These are phyloP conservation scores for Stygiomarasmius scandens DNA, from an alignment of 1,284 basidiomycete species.

Conservation along the genomic window DNA sequence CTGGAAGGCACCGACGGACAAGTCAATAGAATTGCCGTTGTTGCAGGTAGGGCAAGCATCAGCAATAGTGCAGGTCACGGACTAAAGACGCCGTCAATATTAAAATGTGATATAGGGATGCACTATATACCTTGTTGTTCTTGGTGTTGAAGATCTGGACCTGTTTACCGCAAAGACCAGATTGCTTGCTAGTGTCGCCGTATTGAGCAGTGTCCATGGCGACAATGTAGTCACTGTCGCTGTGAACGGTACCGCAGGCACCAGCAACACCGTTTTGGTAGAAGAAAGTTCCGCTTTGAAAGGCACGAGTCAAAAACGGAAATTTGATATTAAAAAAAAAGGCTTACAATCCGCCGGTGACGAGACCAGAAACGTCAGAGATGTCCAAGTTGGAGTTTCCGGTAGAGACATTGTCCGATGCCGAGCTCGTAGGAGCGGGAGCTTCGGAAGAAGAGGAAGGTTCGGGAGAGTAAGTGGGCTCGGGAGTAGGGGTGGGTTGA, in stretches of 20 bases:
- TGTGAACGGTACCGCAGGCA: conserved; percentile 71
- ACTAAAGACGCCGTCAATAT: conserved; percentile 28
- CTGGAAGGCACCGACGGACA: conserved; percentile 76
- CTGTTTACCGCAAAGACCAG: conserved; percentile 64
- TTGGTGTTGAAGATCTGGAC: conserved; percentile 65
- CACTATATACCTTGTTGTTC: conserved; percentile 34
- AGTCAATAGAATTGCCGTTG: conserved; percentile 72
- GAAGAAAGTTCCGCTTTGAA: conserved; percentile 67
- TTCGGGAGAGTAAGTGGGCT: conserved; percentile 13
- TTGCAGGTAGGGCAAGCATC: conserved; percentile 87
- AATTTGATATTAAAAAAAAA: not conserved
- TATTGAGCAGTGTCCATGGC: conserved; percentile 64
- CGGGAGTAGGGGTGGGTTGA: conserved; percentile 6
- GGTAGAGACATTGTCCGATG: conserved; percentile 4
- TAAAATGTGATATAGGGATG: not conserved
- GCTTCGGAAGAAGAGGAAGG: conserved; percentile 10
- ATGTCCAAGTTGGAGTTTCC: conserved; percentile 1
- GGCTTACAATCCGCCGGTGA: not conserved
- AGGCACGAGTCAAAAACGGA: not conserved
- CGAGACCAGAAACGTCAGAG: not conserved
- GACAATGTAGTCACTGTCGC: conserved; percentile 66
- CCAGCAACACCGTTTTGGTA: conserved; percentile 70
- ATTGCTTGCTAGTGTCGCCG: conserved; percentile 46
- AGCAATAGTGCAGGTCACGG: conserved; percentile 65
- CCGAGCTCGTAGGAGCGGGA: conserved; percentile 8